phyloP scores from a whole-genome alignment of 1,284 basidiomycete genomes.

The Fomitopsis palustris region DNA sequence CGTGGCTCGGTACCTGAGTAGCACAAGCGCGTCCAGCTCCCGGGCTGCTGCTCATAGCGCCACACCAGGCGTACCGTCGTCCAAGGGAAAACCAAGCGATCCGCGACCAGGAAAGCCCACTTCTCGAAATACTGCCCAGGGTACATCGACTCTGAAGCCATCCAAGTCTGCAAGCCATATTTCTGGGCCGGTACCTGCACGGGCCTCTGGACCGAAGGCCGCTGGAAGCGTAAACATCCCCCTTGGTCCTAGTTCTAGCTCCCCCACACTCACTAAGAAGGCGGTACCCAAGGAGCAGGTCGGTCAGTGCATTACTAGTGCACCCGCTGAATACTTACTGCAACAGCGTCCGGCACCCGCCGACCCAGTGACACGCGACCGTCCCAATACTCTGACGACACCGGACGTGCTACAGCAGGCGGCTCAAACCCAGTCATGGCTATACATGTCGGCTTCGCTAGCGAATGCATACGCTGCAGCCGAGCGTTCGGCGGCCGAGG shows the following conservation, averaged over 20 bases:
- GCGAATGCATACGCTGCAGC: slow-evolving; percentile 10
- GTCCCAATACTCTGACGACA: not conserved
- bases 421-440: slow-evolving; percentile 23
- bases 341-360: not conserved
- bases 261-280: slow-evolving; percentile 1
- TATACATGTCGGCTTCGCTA: slow-evolving; percentile 22
- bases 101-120: not conserved
- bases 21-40: slow-evolving; percentile 3
- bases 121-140: not conserved
- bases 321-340: not conserved
- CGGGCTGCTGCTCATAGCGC: not conserved
- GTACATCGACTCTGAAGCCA: not conserved
- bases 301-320: not conserved
- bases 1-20: slow-evolving; percentile 8
- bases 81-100: not conserved
- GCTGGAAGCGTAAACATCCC: slow-evolving; percentile 14
- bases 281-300: slow-evolving; percentile 8
- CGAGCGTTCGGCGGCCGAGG: slow-evolving; percentile 3
- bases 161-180: slow-evolving; percentile 9
- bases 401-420: slow-evolving; percentile 18
- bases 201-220: slow-evolving; percentile 11
- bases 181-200: slow-evolving; percentile 8
- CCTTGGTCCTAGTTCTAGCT: slow-evolving; percentile 4
- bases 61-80: not conserved
- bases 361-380: not conserved